These are phyloP conservation scores for Xylaria sp. DNA, from an alignment of 2,329 filamentous ascomycete species.

Conservation along the genomic window DNA sequence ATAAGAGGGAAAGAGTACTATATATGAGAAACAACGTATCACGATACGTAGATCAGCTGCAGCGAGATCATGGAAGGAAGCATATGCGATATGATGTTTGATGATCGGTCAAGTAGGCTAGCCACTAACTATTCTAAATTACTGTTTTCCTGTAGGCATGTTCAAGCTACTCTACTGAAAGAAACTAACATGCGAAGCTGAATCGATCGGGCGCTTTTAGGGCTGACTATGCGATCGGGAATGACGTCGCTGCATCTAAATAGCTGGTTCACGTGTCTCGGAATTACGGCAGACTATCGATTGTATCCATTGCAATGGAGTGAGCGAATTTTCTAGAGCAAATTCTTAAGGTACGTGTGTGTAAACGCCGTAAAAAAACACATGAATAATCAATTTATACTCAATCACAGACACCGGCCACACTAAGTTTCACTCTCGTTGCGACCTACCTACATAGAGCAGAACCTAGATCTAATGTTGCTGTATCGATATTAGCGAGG, in stretches of 20 bases:
- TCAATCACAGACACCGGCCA: background rate
- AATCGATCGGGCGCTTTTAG: background rate
- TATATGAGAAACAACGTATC: constrained; percentile 9
- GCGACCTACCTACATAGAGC: background rate
- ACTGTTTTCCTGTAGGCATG: background rate
- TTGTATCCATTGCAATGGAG: background rate
- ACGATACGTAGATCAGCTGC: background rate
- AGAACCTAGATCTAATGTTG: no score
- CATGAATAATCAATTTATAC: background rate
- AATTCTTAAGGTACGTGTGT: background rate
- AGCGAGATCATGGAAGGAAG: background rate
- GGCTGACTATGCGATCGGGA: background rate
- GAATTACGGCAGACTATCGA: background rate
- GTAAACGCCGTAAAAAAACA: background rate
- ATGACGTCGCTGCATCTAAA: background rate
- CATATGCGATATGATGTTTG: background rate
- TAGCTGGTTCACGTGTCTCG: background rate
- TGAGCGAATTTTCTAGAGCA: background rate
- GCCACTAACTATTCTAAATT: background rate
- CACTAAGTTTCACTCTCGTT: background rate
- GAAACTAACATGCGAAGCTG: background rate
- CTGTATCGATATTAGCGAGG: background rate
- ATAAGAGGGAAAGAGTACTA: constrained; percentile 11
- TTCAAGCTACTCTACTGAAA: background rate
- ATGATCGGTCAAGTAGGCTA: background rate